A percentile compares a stretch with the other conserved stretches of the same genome.
Evolutionary conservation across 257 asterid species (phyloP).

Genomic region (Petrea volubilis): DNA sequence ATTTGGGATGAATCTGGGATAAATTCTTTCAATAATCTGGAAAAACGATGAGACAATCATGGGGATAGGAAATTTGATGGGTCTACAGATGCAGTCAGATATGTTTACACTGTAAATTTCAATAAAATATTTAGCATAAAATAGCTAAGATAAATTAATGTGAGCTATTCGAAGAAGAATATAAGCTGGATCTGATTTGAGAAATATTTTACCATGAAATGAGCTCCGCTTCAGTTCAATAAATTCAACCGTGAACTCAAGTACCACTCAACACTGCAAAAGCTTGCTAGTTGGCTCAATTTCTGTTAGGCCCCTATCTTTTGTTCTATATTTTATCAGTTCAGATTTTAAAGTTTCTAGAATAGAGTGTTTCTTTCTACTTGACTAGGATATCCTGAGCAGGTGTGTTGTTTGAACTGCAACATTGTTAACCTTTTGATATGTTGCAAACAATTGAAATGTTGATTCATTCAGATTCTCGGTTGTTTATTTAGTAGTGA

Average conservation of each 20-base stretch:
- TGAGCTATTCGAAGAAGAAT: not conserved
- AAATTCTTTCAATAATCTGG: not conserved
- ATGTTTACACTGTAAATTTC: not conserved
- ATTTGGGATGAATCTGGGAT: not conserved
- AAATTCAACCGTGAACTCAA: too few species aligned
- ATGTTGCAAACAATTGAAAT: not conserved
- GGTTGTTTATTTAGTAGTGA: too few species aligned
- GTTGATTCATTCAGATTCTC: too few species aligned
- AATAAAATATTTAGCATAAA: not conserved
- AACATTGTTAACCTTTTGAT: not conserved
- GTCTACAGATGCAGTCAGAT: constrained; percentile 3
- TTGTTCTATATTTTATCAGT: not conserved
- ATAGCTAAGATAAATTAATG: not conserved
- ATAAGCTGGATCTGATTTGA: not conserved
- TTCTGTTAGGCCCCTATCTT: too few species aligned
- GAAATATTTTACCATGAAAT: not conserved
- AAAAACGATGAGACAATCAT: not conserved
- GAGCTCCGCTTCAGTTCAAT: too few species aligned
- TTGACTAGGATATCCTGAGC: not conserved
- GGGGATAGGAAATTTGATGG: not conserved
- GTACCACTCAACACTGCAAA: too few species aligned
- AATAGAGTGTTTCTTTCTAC: not conserved
- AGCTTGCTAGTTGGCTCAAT: too few species aligned
- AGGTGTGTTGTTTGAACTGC: not conserved
- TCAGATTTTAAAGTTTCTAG: not conserved